Base-by-base conservation (phyloP, 2,329 filamentous ascomycete genomes). In the Ophiosphaerella herpotricha region DNA sequence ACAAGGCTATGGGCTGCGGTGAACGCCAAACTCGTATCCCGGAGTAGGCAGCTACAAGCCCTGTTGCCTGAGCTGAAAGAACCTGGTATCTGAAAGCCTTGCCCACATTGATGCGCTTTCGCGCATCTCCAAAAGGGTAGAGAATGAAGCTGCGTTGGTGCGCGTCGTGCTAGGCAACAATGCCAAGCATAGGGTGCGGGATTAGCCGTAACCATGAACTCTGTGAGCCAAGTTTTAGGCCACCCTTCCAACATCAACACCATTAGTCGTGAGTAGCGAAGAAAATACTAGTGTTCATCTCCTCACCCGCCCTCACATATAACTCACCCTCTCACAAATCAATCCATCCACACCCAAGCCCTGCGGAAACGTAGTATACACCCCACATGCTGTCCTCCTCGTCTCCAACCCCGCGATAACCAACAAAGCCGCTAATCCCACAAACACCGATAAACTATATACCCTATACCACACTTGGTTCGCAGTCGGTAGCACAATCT, bases 121-220 rank as follows among this genome's bases (percentile, higher is more conserved):
- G 9, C 6, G 26, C 9, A 29, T 29, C 26, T 11, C 26, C 26
- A 29, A 29, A 29, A 11, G 26, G 11, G 7, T 29, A 7, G 26
- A 29, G 7, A 29, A 3, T 8, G 11, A 29, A 29, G 26, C 26
- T 29, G 26, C 26, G 11, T 21, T 21, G 18, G 18, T 21, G 18
- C 18, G 18, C 4, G 18, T 11, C 26, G 7, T 11, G 26, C 26
- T 21, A 42, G 16, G 38, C 43, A 39, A 26, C 48, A 43, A 11
- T 23, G 43, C 48, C 38, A 47, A 42, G 48, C n/a, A 26, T 7
- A 16, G 41, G 23, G 34, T 46, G 29, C 39, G 36, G 9, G 34
- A 39, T 7, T 23, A 24, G 16, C 36, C 36, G 34, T 7, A 14
- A 7, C 34, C 16, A 5, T 21, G 4, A 21, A 21, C 18, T 21